Evolutionary conservation across 1,284 basidiomycete species (phyloP).

Genomic region (Neolentinus lepideus): DNA sequence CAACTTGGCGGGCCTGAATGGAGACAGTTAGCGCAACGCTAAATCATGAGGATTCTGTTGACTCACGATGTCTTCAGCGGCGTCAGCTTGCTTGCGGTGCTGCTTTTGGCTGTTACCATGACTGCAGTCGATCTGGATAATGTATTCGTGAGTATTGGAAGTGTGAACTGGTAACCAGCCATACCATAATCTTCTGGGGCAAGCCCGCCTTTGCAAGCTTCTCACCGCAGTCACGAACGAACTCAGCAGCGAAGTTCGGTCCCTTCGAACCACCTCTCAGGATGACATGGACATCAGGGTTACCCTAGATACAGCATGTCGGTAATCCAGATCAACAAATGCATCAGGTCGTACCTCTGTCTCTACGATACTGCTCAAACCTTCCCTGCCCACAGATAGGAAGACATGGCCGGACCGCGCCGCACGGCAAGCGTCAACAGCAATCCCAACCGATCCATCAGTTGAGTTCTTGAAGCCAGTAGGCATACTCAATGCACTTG

Average conservation of each 20-base stretch:
- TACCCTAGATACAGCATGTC: constrained; percentile 42
- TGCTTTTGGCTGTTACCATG: constrained; percentile 92
- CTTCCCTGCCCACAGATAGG: constrained; percentile 90
- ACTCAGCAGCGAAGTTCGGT: constrained; percentile 79
- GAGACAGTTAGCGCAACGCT: too few relatives aligned
- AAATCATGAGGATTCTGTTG: too few relatives aligned
- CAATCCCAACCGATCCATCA: constrained; percentile 74
- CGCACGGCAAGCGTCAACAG: constrained; percentile 88
- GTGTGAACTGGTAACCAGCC: background rate
- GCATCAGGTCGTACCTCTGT: constrained; percentile 53
- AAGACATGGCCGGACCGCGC: constrained; percentile 86
- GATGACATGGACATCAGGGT: constrained; percentile 88
- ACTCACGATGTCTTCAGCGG: constrained; percentile 79
- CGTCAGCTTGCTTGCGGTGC: constrained; percentile 77
- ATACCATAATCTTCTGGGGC: constrained; percentile 77
- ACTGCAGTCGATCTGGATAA: constrained; percentile 81
- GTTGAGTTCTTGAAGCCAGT: constrained; percentile 81
- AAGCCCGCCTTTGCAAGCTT: constrained; percentile 81
- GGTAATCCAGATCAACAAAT: too few relatives aligned
- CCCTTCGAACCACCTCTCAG: constrained; percentile 82
- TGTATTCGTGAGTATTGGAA: background rate
- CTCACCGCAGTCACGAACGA: constrained; percentile 69
- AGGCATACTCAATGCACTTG: constrained; percentile 84
- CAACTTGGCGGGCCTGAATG: constrained; percentile 60
- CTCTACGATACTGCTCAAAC: constrained; percentile 86